Percentiles rank a stretch among this genome's conserved stretches.
These are phyloP conservation scores for Populus simonii DNA, from an alignment of 345 rosid genomes.

Conservation along the genomic window DNA sequence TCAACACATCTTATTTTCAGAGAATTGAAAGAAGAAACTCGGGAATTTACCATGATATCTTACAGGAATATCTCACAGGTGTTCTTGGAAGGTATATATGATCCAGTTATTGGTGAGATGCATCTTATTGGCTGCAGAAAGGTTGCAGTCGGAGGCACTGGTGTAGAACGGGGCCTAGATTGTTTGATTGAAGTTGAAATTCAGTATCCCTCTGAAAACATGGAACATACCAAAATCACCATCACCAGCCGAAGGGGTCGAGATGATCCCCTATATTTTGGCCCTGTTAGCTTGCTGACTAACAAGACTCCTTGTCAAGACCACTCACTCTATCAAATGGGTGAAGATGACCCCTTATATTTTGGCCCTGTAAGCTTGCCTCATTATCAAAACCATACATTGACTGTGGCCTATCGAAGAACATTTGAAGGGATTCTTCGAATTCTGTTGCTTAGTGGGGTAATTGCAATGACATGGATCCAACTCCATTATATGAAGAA, in stretches of 20 bases:
- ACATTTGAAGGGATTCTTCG: conserved; percentile 11
- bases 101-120: conserved; percentile 14
- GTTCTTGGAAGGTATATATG: conserved; percentile 26
- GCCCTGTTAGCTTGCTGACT: too few relatives aligned
- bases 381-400: not conserved
- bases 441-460: not conserved
- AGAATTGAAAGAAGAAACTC: not conserved
- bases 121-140: conserved; percentile 21
- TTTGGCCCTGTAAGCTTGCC: not conserved
- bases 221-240: conserved; percentile 6
- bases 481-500: conserved; percentile 6
- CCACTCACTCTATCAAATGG: too few relatives aligned
- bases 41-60: not conserved
- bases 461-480: not conserved
- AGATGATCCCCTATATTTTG: not conserved
- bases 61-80: not conserved
- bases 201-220: conserved; percentile 1
- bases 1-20: not conserved
- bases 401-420: not conserved
- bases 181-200: conserved; percentile 12
- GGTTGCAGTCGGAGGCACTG: not conserved
- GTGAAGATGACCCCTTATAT: not conserved
- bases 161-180: conserved; percentile 8
- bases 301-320: too few relatives aligned
- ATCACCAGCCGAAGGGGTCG: conserved; percentile 12